These are phyloP conservation scores for Dictyostelium firmibasis DNA, from an alignment of 78 protist genomes.

Conservation along the genomic window DNA sequence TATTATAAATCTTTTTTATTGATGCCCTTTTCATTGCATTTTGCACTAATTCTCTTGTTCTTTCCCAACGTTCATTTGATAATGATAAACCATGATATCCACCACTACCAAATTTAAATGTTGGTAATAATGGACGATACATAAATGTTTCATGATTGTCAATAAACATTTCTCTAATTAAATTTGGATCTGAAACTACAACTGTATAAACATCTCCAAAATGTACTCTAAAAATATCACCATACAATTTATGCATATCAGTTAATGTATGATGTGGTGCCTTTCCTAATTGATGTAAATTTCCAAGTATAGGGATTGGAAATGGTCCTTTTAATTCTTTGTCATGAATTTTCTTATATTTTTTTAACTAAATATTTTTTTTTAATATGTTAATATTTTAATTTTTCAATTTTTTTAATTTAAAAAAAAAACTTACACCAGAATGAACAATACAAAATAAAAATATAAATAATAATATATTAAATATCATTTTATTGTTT, in stretches of 20 bases:
- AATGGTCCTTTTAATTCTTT: constrained; percentile 9
- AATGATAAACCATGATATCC: neutral
- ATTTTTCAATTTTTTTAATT: no score
- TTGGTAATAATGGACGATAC: neutral
- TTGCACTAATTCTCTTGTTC: constrained; percentile 9
- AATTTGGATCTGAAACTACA: neutral
- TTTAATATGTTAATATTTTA: no score
- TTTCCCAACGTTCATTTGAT: neutral
- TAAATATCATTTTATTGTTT: no score
- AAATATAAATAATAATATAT: no score
- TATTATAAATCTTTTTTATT: neutral
- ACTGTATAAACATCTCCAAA: constrained; percentile 34
- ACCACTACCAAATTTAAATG: neutral
- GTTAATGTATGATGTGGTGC: neutral
- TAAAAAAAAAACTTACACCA: neutral
- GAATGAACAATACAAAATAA: neutral
- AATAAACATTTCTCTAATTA: neutral
- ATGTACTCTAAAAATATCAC: constrained; percentile 25
- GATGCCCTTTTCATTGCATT: constrained; percentile 17
- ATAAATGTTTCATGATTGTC: neutral
- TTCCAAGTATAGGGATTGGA: constrained; percentile 5
- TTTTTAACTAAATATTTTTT: neutral
- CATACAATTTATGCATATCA: neutral
- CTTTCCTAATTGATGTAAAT: constrained; percentile 14
- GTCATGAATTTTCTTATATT: neutral